Percentiles rank a stretch among this genome's conserved stretches.
Evolutionary conservation across 371 early-diverging fungal species (phyloP).

Genomic region (Mucor saturninus): DNA sequence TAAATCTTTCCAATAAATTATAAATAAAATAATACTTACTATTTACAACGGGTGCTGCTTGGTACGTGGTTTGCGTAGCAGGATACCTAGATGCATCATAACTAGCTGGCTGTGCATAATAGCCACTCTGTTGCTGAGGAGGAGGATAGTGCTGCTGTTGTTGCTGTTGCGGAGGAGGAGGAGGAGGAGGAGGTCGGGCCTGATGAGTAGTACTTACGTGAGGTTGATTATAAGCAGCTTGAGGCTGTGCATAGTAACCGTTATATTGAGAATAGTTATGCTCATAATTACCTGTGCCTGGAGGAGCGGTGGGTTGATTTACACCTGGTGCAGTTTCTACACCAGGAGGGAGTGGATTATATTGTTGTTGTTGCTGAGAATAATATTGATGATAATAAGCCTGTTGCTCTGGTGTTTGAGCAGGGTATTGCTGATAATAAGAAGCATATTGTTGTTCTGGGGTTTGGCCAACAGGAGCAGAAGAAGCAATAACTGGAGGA

Average conservation of each 20-base stretch:
- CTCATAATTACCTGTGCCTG: constrained; percentile 13
- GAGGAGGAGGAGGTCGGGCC: background rate
- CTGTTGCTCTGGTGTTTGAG: constrained; percentile 31
- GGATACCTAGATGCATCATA: constrained; percentile 3
- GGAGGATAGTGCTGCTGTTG: constrained; percentile 5
- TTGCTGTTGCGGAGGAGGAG: constrained; percentile 14
- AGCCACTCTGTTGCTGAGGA: constrained; percentile 1
- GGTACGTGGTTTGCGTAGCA: background rate
- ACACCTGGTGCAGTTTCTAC: constrained; percentile 21
- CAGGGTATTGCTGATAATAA: constrained; percentile 27
- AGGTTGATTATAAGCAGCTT: constrained; percentile 10
- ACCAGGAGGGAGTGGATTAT: constrained; percentile 28
- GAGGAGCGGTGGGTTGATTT: background rate
- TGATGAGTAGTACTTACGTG: constrained; percentile 1
- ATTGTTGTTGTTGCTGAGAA: constrained; percentile 13
- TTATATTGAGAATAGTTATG: constrained; percentile 16
- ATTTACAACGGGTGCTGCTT: constrained; percentile 10
- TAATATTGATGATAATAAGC: constrained; percentile 43
- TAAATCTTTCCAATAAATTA: background rate
- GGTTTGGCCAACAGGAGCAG: constrained; percentile 20
- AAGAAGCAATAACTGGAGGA: constrained; percentile 32
- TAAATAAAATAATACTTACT: constrained; percentile 8
- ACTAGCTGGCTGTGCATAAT: constrained; percentile 3
- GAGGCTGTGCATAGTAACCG: constrained; percentile 18
- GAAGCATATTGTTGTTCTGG: constrained; percentile 30